These are phyloP conservation scores for Zychaea mexicana DNA, from an alignment of 371 early-diverging fungal species.

Conservation along the genomic window DNA sequence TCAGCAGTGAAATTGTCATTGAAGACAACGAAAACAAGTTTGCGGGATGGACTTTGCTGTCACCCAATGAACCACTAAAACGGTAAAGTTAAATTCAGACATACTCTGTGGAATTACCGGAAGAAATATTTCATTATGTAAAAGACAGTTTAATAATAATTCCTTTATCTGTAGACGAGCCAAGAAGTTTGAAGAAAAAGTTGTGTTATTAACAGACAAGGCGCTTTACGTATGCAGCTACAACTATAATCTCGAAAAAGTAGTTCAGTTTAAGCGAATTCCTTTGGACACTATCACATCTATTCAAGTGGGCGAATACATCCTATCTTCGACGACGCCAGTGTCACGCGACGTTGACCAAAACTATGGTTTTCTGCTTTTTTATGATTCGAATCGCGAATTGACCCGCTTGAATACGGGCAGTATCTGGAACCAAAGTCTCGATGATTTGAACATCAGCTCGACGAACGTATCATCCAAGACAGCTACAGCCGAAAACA, in stretches of 20 bases:
- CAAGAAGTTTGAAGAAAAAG: conserved; percentile 68
- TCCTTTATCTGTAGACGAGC: conserved; percentile 8
- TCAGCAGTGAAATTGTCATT: conserved; percentile 63
- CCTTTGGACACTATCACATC: conserved; percentile 56
- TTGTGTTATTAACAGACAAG: conserved; percentile 65
- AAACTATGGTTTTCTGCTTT: conserved; percentile 61
- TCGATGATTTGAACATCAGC: conserved; percentile 22
- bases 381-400: conserved; percentile 54
- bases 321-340: conserved; percentile 47
- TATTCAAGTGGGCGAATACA: conserved; percentile 66
- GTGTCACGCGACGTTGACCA: conserved; percentile 44
- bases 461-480: background rate
- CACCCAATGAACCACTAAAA: conserved; percentile 46
- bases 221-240: conserved; percentile 78
- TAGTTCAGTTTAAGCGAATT: conserved; percentile 67
- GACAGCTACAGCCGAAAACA: too few species aligned
- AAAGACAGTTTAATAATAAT: too few species aligned
- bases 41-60: conserved; percentile 65
- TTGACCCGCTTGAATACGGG: conserved; percentile 61
- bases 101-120: background rate
- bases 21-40: conserved; percentile 56
- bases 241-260: conserved; percentile 73
- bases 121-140: background rate
- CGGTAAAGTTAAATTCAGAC: conserved; percentile 16
- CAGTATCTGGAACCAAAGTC: conserved; percentile 54